Percentiles rank a stretch among this genome's conserved stretches.
Evolutionary conservation across 352 stramenopile genomes (phyloP).

Genomic region (Thalassiosira mediterranea): DNA sequence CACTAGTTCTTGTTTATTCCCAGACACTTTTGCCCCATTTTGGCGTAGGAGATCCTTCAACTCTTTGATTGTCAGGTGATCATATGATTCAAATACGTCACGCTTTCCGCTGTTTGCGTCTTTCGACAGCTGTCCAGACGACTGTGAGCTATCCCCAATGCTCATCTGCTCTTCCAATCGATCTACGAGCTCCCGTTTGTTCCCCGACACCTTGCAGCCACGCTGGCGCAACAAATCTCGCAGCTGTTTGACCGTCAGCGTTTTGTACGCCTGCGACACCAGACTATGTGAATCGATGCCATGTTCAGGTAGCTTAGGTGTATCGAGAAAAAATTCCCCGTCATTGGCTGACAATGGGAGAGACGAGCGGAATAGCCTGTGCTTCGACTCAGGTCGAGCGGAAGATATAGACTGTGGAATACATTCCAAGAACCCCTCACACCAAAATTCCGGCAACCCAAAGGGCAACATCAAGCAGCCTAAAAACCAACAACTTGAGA

Average conservation of each 20-base stretch:
- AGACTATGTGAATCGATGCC: background rate
- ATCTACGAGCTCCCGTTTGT: slow-evolving; percentile 27
- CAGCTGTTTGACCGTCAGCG: slow-evolving; percentile 19
- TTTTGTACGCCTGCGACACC: background rate
- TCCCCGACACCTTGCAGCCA: slow-evolving; percentile 11
- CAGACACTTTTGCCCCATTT: background rate
- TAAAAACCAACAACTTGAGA: too few relatives aligned
- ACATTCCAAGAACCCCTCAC: too few relatives aligned
- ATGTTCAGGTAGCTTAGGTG: slow-evolving; percentile 5
- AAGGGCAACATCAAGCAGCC: too few relatives aligned
- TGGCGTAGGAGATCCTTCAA: slow-evolving; percentile 14
- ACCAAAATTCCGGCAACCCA: too few relatives aligned
- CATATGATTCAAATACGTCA: slow-evolving; percentile 7
- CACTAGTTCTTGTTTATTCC: slow-evolving; percentile 18
- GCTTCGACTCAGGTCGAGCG: too few relatives aligned
- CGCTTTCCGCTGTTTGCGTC: too few relatives aligned
- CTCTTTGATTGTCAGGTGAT: slow-evolving; percentile 18
- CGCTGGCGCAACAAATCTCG: slow-evolving; percentile 16
- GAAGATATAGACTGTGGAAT: too few relatives aligned
- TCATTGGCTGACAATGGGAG: too few relatives aligned
- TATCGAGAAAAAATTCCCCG: too few relatives aligned
- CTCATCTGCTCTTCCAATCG: slow-evolving; percentile 24
- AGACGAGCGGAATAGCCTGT: too few relatives aligned
- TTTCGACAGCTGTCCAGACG: too few relatives aligned
- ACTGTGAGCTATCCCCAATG: too few relatives aligned